phyloP scores from a whole-genome alignment of 2,329 filamentous ascomycete genomes.

The Ascochyta fabae region DNA sequence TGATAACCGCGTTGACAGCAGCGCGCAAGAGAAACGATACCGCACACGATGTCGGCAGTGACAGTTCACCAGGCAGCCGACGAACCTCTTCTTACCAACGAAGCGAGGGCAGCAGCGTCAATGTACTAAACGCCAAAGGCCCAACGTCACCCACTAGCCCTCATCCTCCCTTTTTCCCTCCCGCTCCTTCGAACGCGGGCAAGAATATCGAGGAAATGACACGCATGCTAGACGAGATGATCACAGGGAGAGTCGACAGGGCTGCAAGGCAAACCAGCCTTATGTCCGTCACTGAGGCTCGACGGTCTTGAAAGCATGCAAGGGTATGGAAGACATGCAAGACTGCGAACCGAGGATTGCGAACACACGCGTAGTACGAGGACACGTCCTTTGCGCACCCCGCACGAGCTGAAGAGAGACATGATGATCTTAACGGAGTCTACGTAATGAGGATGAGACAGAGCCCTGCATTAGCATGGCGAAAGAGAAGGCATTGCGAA shows the following conservation, averaged over 20 bases:
- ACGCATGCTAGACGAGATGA: conserved; percentile 94
- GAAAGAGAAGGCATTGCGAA: conserved; percentile 1
- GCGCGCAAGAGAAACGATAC: conserved; percentile 85
- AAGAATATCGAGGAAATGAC: conserved; percentile 91
- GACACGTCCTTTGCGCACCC: neutral
- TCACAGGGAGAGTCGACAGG: conserved; percentile 75
- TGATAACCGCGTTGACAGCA: conserved; percentile 84
- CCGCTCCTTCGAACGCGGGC: conserved; percentile 46
- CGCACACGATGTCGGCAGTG: conserved; percentile 63
- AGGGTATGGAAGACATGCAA: conserved; percentile 6
- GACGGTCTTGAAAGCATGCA: conserved; percentile 18
- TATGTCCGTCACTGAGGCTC: conserved; percentile 29
- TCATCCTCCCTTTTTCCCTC: conserved; percentile 21
- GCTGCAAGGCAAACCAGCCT: conserved; percentile 57
- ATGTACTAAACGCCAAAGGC: conserved; percentile 33
- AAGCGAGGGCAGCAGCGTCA: conserved; percentile 41
- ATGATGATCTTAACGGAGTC: conserved; percentile 20
- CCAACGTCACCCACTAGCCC: conserved; percentile 35
- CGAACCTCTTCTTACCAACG: conserved; percentile 45
- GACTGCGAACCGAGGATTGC: neutral
- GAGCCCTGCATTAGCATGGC: neutral
- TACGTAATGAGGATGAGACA: conserved; percentile 35
- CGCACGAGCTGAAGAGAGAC: conserved; percentile 12
- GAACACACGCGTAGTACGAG: neutral
- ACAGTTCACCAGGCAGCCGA: conserved; percentile 45